Base-by-base conservation (phyloP, 495 filamentous ascomycete species). In the Aspergillus carlsbadensis region DNA sequence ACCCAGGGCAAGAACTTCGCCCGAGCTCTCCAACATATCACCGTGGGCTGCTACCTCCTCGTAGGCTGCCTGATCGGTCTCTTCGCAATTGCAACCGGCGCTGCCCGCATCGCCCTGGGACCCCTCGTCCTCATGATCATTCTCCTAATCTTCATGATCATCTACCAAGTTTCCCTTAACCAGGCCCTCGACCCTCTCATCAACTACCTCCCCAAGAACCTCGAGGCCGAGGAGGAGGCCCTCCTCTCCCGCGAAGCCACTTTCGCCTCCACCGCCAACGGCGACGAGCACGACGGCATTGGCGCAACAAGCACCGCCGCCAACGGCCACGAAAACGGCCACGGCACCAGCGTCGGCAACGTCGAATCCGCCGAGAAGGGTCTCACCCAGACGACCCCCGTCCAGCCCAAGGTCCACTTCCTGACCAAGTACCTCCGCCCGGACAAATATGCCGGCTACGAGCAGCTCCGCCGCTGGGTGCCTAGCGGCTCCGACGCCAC, bases 1-100 rank as follows among this genome's bases (percentile, higher is more conserved):
- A 97, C 94, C 22, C 91, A 95, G 61, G 94, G 94, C 52, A 83
- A 89, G 34, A 83, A 88, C 58, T 98, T 97, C 67, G 86, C 89
- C 5, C 84, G 86, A 34, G 94, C 89, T n/a, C 74, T 98, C 58
- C 92, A 97, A 69, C 94, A 98, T 60, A 84, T 95, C 57, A 87
- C 92, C 39, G 86, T 88, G 1, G 94, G 94, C 59, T 80, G 94
- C 52, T 98, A 98, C 70, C 74, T 98, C 14, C 81, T 85, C 33
- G 84, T 92, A 57, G 63, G 93, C 56, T 96, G 91, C 72, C 78
- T 98, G 75, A 90, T 98, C 53, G 94, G 92, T 59, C 82, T 98
- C 14, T 94, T 98, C 61, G 91, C 79, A 56, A 86, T 92, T 46
- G 84, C 79, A 10, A 73, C 75, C 7, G 80, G 73, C 20, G 84